Evolutionary conservation across 257 asterid species (phyloP).

Genomic region (Przewalskia tangutica): DNA sequence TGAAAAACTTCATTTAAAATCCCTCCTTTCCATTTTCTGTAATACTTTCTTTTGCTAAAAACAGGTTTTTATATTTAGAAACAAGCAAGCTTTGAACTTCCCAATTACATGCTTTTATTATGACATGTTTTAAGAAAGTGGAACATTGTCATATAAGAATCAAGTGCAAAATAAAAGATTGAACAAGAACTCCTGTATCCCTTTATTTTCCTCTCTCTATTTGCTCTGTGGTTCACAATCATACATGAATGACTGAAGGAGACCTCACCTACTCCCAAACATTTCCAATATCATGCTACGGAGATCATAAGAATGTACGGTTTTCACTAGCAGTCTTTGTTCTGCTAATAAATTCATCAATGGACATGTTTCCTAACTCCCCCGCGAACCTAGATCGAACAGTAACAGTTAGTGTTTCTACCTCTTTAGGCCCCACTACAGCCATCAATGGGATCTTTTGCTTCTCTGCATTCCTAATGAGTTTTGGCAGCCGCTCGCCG

Average conservation of each 20-base stretch:
- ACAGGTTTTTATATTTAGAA: not conserved
- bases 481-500: constrained; percentile 80
- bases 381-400: constrained; percentile 77
- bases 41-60: too few species aligned
- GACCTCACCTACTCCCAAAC: not conserved
- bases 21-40: too few species aligned
- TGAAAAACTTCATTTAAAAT: too few species aligned
- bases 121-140: not conserved
- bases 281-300: not conserved
- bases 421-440: constrained; percentile 83
- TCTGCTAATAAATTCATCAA: constrained; percentile 57
- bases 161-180: not conserved
- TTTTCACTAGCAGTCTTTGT: constrained; percentile 46
- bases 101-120: not conserved
- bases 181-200: not conserved
- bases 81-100: not conserved
- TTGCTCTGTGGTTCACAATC: not conserved
- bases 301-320: constrained; percentile 34
- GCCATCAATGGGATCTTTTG: constrained; percentile 90
- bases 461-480: constrained; percentile 76
- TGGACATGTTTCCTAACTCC: constrained; percentile 68
- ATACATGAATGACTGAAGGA: not conserved
- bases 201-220: not conserved
- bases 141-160: not conserved
- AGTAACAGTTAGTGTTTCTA: constrained; percentile 53